These are phyloP conservation scores for Phylloporus rhodoxanthus DNA, from an alignment of 768 basidiomycete species.

Conservation along the genomic window DNA sequence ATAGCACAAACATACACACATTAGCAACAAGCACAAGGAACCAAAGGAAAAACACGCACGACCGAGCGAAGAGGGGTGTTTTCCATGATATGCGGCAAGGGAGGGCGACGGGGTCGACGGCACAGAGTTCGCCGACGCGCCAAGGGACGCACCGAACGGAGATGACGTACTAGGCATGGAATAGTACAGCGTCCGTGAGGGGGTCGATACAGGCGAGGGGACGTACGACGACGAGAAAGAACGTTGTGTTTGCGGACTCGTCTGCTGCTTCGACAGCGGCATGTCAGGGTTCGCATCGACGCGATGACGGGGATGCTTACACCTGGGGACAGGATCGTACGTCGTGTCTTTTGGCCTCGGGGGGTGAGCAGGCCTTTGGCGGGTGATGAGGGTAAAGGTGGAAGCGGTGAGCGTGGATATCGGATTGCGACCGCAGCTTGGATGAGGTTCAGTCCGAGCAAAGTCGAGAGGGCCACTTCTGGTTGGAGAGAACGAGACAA, in stretches of 20 bases:
- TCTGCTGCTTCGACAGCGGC: conserved; percentile 1
- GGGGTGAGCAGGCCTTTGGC: conserved; percentile 20
- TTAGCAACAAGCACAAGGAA: not conserved
- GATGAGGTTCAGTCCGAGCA: conserved; percentile 32
- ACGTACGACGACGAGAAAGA: conserved; percentile 28
- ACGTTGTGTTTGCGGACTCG: conserved; percentile 26
- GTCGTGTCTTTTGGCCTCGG: conserved; percentile 26
- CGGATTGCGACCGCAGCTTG: conserved; percentile 34
- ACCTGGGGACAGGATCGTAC: conserved; percentile 18
- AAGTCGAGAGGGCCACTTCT: conserved; percentile 29
- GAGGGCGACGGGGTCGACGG: conserved; percentile 35
- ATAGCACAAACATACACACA: not conserved
- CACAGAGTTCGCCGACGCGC: conserved; percentile 23
- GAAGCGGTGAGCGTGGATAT: conserved; percentile 31
- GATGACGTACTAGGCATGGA: conserved; percentile 36
- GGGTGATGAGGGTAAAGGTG: conserved; percentile 22
- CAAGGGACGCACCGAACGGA: conserved; percentile 33
- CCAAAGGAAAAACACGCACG: conserved; percentile 25
- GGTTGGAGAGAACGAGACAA: not conserved
- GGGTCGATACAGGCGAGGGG: conserved; percentile 28
- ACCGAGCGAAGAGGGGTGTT: conserved; percentile 31
- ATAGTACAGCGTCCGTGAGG: conserved; percentile 30
- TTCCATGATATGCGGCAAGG: conserved; percentile 37
- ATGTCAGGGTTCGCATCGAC: too few relatives aligned
- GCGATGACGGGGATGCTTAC: conserved; percentile 10